These are phyloP conservation scores for Trametes pubescens DNA, from an alignment of 1,284 basidiomycete genomes.

Conservation along the genomic window DNA sequence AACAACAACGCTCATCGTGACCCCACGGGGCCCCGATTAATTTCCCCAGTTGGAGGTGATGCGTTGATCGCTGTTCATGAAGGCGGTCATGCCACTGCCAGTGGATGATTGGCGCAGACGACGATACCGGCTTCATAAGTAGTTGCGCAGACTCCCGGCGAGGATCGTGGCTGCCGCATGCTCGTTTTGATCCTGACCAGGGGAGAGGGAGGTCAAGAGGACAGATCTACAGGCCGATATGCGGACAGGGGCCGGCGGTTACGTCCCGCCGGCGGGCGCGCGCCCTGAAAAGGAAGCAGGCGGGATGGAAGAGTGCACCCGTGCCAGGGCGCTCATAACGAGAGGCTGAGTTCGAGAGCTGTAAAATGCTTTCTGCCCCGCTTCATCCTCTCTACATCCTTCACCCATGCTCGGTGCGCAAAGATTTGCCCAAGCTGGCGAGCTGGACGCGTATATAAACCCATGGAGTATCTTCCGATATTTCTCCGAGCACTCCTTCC, in stretches of 20 bases:
- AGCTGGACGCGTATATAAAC: constrained; percentile 12
- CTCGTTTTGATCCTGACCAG: background rate
- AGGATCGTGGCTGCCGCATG: background rate
- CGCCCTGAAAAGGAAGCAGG: background rate
- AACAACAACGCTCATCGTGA: no score
- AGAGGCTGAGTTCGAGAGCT: background rate
- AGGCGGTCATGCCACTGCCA: no score
- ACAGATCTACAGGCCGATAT: background rate
- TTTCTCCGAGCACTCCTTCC: constrained; percentile 19
- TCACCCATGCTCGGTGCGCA: background rate
- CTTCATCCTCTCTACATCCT: background rate
- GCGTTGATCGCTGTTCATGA: background rate
- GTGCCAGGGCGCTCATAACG: constrained; percentile 10
- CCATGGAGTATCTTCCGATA: constrained; percentile 14
- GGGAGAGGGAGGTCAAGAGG: background rate
- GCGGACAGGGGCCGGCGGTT: background rate
- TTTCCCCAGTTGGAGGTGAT: background rate
- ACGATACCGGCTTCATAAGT: background rate
- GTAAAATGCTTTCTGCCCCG: background rate
- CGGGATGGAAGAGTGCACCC: background rate
- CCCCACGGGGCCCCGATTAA: no score
- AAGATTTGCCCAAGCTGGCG: no score
- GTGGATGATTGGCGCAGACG: no score
- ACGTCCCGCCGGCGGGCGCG: background rate
- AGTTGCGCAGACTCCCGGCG: background rate